Percentiles rank a stretch among this genome's conserved stretches.
Evolutionary conservation across 83 land plant species (phyloP).

Genomic region (Thuja plicata): DNA sequence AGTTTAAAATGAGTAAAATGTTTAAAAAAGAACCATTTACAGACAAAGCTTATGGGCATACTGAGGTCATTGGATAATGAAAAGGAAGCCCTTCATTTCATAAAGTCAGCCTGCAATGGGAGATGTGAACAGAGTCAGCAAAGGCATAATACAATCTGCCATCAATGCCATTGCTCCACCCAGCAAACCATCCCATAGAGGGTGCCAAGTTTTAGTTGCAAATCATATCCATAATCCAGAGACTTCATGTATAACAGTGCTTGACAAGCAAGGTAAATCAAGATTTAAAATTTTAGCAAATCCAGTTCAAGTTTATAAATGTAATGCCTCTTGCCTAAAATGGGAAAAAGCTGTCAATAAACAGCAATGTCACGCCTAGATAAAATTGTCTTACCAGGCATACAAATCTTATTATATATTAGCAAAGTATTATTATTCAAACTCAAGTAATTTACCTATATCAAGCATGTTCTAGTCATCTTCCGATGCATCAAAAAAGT

Average conservation of each 20-base stretch:
- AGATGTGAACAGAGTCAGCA: not conserved
- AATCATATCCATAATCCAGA: not conserved
- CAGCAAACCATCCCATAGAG: not conserved
- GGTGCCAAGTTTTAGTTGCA: not conserved
- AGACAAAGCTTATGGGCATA: not conserved
- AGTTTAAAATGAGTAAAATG: not conserved
- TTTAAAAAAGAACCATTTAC: not conserved
- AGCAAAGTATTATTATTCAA: not conserved
- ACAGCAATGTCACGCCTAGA: not conserved
- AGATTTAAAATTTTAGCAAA: not conserved
- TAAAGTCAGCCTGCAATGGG: not conserved
- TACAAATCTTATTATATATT: not conserved
- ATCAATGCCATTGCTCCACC: not conserved
- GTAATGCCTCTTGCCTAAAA: not conserved
- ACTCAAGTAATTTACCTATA: not conserved
- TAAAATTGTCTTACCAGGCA: not conserved
- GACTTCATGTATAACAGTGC: not conserved
- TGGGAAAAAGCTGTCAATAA: not conserved
- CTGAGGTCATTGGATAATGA: not conserved
- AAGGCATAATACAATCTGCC: not conserved
- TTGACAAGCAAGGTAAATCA: not conserved
- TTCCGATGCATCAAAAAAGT: not conserved
- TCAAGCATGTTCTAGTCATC: not conserved
- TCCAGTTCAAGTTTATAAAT: not conserved
- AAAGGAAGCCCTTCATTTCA: not conserved